A percentile compares a stretch with the other conserved stretches of the same genome.
These are phyloP conservation scores for Phytophthora pluvialis DNA, from an alignment of 352 stramenopile genomes.

Conservation along the genomic window DNA sequence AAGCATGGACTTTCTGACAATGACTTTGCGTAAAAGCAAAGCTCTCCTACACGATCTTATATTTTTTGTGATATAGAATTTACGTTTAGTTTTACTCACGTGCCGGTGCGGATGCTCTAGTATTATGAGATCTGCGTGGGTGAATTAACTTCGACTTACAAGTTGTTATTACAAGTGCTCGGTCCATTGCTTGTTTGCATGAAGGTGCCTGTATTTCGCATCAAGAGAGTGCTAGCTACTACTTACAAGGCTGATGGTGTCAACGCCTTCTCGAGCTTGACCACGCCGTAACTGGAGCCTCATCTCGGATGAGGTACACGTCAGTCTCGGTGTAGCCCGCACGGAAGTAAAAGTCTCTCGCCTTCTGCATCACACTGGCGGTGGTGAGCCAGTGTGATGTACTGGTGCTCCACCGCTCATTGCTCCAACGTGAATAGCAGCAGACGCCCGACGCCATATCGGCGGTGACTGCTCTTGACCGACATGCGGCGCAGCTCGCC, in stretches of 20 bases:
- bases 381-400: conserved; percentile 38
- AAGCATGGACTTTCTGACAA: too few relatives aligned
- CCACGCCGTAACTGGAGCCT: conserved; percentile 25
- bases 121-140: too few relatives aligned
- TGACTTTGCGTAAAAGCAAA: too few relatives aligned
- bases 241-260: background rate
- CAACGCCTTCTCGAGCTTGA: conserved; percentile 33
- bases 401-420: conserved; percentile 17
- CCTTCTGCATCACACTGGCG: conserved; percentile 26
- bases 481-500: conserved; percentile 50
- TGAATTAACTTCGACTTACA: too few relatives aligned
- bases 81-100: too few relatives aligned
- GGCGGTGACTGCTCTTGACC: conserved; percentile 35
- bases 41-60: too few relatives aligned
- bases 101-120: too few relatives aligned
- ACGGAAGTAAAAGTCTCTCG: conserved; percentile 30
- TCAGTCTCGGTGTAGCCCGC: conserved; percentile 27
- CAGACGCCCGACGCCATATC: conserved; percentile 38
- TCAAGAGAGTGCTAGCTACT: background rate
- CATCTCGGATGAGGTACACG: conserved; percentile 13
- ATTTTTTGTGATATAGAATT: too few relatives aligned
- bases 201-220: too few relatives aligned
- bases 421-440: conserved; percentile 37
- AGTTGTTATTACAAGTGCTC: too few relatives aligned
- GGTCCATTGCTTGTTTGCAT: too few relatives aligned